Conservation (phyloP, 192 early-diverging fungal species). For the Backusella morwellensis region DNA sequence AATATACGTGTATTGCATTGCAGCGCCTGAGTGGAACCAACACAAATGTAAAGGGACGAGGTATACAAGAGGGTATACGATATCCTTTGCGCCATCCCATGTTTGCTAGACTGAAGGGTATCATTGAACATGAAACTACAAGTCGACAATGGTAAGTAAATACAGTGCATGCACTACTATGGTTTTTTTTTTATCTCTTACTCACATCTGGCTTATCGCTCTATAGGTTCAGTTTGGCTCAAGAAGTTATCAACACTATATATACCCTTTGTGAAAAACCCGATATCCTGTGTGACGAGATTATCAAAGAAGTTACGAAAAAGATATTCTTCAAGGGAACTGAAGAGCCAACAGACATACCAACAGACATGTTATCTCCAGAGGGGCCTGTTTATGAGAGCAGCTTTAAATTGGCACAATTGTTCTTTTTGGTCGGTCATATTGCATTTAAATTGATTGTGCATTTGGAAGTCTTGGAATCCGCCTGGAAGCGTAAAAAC, state of each 20-base stretch:
- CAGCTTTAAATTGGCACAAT: slow-evolving; percentile 77
- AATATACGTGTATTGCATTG: slow-evolving; percentile 90
- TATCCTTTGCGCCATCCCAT: slow-evolving; percentile 59
- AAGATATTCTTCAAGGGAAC: slow-evolving; percentile 53
- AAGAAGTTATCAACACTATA: slow-evolving; percentile 94
- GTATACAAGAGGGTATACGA: slow-evolving; percentile 40
- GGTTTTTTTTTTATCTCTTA: neutral
- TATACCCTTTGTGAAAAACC: slow-evolving; percentile 91
- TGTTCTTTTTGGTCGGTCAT: slow-evolving; percentile 93
- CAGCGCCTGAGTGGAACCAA: slow-evolving; percentile 71
- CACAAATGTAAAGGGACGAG: slow-evolving; percentile 60
- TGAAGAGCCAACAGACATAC: neutral
- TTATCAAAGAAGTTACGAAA: slow-evolving; percentile 69
- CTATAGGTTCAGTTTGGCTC: slow-evolving; percentile 86
- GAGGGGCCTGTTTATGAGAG: slow-evolving; percentile 29
- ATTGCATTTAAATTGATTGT: slow-evolving; percentile 96
- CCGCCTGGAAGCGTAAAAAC: slow-evolving; percentile 89
- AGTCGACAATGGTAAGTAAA: slow-evolving; percentile 51
- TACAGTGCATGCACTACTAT: neutral
- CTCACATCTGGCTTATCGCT: slow-evolving; percentile 5
- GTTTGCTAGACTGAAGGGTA: slow-evolving; percentile 43
- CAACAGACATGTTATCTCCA: neutral
- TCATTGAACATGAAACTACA: slow-evolving; percentile 46
- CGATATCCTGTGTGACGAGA: slow-evolving; percentile 71
- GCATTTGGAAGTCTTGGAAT: slow-evolving; percentile 91